Evolutionary conservation across 2,329 filamentous ascomycete species (phyloP), one percentile per base, ranked within the genome.

Genomic region (Alternaria hordeiaustralica): DNA sequence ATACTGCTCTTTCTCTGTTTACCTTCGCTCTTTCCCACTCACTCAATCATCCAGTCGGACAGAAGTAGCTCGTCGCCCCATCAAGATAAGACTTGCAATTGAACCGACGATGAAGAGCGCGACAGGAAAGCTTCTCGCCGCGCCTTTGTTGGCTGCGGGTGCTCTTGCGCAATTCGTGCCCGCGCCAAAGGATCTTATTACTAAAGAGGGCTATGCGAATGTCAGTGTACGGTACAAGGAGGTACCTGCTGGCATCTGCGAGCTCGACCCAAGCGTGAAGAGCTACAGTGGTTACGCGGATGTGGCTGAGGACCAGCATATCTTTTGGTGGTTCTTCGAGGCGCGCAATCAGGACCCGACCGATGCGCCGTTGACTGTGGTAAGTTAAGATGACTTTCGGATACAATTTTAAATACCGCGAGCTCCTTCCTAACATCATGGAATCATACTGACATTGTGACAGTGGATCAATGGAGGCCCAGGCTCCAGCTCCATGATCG

Each of bases 301-400:
- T 68, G 80, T 87, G 9, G 82, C 76, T 5, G 79, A 83, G 4
- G 77, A 86, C 44, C 79, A 86, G 61, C 85, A 87, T 70, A 84
- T 86, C 49, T 86, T 88, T 75, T 88, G 83, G 82, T 80, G 83
- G 82, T 84, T 87, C 75, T 88, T 88, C 64, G 86, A 87, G 70
- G 81, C 85, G 12, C 81, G 86, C 30, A 84, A 85, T 57, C 71
- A 76, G 47, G 81, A 86, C 63, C 85, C 84, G 1, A 74, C 78
- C 4, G 71, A 84, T 49, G 87, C 87, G 3, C 88, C 88, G 0
- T 76, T 90, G 30, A 85, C 86, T 0, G 85, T 89, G 51, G 51
- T 55, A 55, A 36, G 33, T 36, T n/a, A 8, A 36, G 33, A 36
- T 1, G 33, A 36, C 7, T 36, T 36, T 36, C 1, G 4, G 15